A percentile compares a stretch with the other conserved stretches of the same genome.
These are phyloP conservation scores for Sequoiadendron giganteum DNA, from an alignment of 75 land plant genomes.

Conservation along the genomic window DNA sequence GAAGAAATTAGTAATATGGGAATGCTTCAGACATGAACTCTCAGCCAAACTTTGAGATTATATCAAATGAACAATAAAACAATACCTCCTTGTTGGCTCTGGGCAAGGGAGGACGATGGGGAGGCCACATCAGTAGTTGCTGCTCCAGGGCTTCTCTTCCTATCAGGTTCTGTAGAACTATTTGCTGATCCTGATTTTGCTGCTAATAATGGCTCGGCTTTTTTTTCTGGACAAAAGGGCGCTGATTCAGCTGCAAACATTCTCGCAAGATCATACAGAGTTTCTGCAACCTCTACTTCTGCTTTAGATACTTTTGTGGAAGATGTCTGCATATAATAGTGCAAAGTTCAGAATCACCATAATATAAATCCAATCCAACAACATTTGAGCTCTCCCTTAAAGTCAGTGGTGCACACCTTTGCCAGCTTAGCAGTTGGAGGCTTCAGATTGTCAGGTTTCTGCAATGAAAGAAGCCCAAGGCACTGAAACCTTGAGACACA, in stretches of 20 bases:
- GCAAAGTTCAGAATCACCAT: not conserved
- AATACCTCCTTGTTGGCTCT: not conserved
- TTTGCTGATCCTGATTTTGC: not conserved
- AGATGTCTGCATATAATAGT: not conserved
- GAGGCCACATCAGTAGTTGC: not conserved
- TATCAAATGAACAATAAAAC: not conserved
- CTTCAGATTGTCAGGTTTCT: constrained; percentile 6
- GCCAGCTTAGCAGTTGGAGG: not conserved
- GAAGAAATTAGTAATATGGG: not conserved
- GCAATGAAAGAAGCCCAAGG: not conserved
- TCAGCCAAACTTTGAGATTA: not conserved
- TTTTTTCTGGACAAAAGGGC: constrained; percentile 14
- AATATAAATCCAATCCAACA: not conserved
- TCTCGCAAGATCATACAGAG: constrained; percentile 38
- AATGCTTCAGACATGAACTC: not conserved
- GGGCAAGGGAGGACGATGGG: not conserved
- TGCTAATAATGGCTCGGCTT: constrained; percentile 10
- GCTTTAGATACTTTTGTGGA: constrained; percentile 29
- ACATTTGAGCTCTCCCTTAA: not conserved
- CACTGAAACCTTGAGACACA: not conserved
- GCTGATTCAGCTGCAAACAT: constrained; percentile 17
- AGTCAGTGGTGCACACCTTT: not conserved
- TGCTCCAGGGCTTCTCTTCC: not conserved
- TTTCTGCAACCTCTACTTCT: constrained; percentile 43
- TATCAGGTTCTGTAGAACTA: not conserved